phyloP scores from a whole-genome alignment of 2,329 filamentous ascomycete genomes.

The Blastomyces emzantsi region DNA sequence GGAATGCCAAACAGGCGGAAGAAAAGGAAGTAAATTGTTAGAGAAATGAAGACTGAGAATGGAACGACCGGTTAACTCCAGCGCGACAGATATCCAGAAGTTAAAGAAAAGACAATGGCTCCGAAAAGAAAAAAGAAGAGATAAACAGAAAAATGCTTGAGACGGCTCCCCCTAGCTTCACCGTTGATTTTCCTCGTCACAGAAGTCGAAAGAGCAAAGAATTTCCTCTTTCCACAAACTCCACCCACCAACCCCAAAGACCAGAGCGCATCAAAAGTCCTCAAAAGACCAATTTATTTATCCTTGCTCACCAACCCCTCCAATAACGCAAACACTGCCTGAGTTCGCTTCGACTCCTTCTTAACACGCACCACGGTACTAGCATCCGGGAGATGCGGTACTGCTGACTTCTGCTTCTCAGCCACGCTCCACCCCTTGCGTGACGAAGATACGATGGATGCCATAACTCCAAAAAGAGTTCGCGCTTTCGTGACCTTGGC shows the following conservation, averaged over 20 bases:
- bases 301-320: not conserved
- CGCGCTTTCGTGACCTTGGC: not conserved
- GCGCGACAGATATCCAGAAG: not conserved
- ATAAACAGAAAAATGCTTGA: not conserved
- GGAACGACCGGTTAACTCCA: not conserved
- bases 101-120: not conserved
- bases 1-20: not conserved
- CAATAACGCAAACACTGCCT: not conserved
- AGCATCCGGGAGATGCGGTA: not conserved
- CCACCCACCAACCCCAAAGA: not conserved
- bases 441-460: not conserved
- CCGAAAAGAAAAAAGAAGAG: not conserved
- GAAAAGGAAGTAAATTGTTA: no score
- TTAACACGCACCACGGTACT: not conserved
- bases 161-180: not conserved
- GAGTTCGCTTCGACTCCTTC: not conserved
- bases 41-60: not conserved
- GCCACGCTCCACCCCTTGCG: not conserved
- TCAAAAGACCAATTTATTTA: not conserved
- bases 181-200: not conserved
- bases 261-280: not conserved
- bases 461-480: not conserved
- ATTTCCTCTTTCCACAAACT: not conserved
- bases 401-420: not conserved
- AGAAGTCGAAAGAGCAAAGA: not conserved